Evolutionary conservation across 2,329 filamentous ascomycete genomes (phyloP), one percentile per base, ranked within the genome.

Genomic region (Madurella mycetomatis): DNA sequence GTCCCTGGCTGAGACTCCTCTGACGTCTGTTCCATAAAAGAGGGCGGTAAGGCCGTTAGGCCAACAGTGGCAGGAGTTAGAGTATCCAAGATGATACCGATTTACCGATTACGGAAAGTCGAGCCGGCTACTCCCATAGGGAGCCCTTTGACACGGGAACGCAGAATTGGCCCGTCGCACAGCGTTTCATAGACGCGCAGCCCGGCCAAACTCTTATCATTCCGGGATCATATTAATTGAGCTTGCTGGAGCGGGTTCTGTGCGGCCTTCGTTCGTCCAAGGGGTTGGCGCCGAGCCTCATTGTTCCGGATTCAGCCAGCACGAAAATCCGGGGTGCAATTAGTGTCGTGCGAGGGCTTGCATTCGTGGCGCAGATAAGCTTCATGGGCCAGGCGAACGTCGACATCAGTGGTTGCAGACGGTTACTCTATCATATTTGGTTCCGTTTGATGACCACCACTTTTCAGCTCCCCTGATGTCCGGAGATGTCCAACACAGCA

Each of bases 231-330:
- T 37, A 37, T 37, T 37, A 37, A 37, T 37, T 37, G 11, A 37
- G 34, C 11, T 37, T 37, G 34, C 11, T 37, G 9, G 13, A 37
- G 34, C 34, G 2, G 2, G 11, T 37, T 11, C 34, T 37, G 34
- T 9, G 11, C 34, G 16, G 31, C 30, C 25, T 12, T 18, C 12
- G 17, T 7, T 17, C n/a, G n/a, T n/a, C 44, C 16, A 18, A 31
- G 31, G 1, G 16, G 9, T 16, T 19, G n/a, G 19, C 43, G 43
- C 53, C 53, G 43, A 55, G 53, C 53, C 53, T 55, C 48, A 50
- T 34, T 40, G 13, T 15, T 44, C 42, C 53, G 9, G 34, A 41
- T 18, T 44, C 17, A 51, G 31, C 31, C 30, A 52, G 30, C 43
- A 15, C 44, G 16, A 39, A n/a, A 51, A 31, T 25, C n/a, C 44